These are phyloP conservation scores for Cymbomonas tetramitiformis DNA, from an alignment of 139 green algal genomes.

Conservation along the genomic window DNA sequence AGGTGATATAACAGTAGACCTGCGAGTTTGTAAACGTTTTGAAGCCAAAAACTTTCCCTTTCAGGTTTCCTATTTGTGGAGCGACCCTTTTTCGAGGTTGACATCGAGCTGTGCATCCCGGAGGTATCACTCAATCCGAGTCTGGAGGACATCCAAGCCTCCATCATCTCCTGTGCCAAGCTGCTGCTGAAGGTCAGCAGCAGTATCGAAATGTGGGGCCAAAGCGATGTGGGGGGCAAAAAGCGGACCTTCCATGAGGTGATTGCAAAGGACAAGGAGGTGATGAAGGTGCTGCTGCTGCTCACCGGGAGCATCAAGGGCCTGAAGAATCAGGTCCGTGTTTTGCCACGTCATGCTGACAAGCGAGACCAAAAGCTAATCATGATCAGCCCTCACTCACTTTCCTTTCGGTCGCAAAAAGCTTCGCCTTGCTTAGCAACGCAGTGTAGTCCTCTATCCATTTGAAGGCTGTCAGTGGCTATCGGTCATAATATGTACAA, in stretches of 20 bases:
- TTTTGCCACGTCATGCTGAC: too few relatives aligned
- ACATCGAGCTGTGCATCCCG: conserved; percentile 75
- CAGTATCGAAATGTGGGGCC: conserved; percentile 53
- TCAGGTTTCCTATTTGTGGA: conserved; percentile 63
- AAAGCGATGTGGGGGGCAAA: conserved; percentile 16
- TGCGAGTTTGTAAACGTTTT: too few relatives aligned
- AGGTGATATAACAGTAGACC: too few relatives aligned
- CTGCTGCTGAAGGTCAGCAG: conserved; percentile 33
- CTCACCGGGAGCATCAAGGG: conserved; percentile 61
- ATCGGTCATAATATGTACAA: too few relatives aligned
- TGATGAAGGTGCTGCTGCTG: conserved; percentile 65
- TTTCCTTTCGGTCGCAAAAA: too few relatives aligned
- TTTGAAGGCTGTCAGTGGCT: too few relatives aligned
- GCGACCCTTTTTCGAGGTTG: conserved; percentile 73
- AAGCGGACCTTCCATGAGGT: conserved; percentile 68
- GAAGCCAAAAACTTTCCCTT: too few relatives aligned
- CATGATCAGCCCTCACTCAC: too few relatives aligned
- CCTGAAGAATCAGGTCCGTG: conserved; percentile 54
- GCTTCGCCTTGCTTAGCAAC: too few relatives aligned
- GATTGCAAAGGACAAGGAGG: conserved; percentile 59
- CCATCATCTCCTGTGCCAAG: conserved; percentile 65
- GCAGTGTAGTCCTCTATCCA: too few relatives aligned
- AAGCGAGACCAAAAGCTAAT: too few relatives aligned
- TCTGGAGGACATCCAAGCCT: conserved; percentile 69
- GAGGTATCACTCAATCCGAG: conserved; percentile 59